Evolutionary conservation across 371 early-diverging fungal genomes (phyloP).

Genomic region (Actinomortierella ambigua): DNA sequence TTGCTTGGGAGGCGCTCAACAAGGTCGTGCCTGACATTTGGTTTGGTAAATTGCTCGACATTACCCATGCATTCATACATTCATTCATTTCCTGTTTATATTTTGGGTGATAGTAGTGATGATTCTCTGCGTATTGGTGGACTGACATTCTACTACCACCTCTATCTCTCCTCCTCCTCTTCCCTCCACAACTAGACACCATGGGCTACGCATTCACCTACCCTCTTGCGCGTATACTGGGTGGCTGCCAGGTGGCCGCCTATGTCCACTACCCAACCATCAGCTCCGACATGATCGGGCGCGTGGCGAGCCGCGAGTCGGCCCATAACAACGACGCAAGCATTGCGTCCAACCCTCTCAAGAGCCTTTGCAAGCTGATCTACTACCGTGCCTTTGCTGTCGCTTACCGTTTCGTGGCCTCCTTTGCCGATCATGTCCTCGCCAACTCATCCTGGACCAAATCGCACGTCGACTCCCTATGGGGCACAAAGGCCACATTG

Average conservation of each 20-base stretch:
- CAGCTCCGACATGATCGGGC: constrained; percentile 93
- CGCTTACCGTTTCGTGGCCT: constrained; percentile 80
- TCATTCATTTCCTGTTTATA: not conserved
- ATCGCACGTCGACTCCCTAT: constrained; percentile 80
- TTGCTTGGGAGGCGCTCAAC: constrained; percentile 80
- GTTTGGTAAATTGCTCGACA: constrained; percentile 58
- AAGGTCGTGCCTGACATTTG: constrained; percentile 80
- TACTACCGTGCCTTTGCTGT: constrained; percentile 83
- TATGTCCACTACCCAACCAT: constrained; percentile 97
- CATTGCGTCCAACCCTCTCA: constrained; percentile 60
- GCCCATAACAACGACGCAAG: constrained; percentile 68
- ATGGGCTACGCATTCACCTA: constrained; percentile 96
- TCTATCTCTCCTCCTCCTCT: not conserved
- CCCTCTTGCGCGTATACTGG: constrained; percentile 75
- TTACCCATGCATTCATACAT: not conserved
- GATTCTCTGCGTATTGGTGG: not conserved
- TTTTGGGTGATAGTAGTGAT: too few species aligned
- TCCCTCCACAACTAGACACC: constrained; percentile 66
- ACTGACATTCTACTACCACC: constrained; percentile 2
- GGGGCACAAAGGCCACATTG: constrained; percentile 66
- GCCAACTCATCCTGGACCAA: constrained; percentile 97
- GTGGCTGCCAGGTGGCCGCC: constrained; percentile 69
- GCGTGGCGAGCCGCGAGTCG: constrained; percentile 70
- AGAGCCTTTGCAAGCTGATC: constrained; percentile 69
- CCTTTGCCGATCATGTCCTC: constrained; percentile 80